phyloP scores from a whole-genome alignment of 1,284 basidiomycete species.

The Tilletiaria anomala region DNA sequence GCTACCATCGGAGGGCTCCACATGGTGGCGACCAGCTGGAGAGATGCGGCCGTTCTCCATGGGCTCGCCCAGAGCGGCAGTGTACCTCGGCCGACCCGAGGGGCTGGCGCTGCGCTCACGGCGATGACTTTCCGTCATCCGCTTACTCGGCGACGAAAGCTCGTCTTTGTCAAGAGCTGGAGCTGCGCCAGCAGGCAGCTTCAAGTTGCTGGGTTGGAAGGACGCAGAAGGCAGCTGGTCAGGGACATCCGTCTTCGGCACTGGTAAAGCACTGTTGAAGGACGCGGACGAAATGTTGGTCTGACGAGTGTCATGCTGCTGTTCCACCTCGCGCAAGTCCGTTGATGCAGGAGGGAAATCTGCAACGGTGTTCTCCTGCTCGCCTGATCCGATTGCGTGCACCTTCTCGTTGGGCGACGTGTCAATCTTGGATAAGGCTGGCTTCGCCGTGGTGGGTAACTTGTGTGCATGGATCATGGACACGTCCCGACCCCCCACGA shows the following conservation, averaged over 20 bases:
- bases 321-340: no score
- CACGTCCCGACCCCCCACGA: no score
- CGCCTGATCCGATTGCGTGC: no score
- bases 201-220: neutral
- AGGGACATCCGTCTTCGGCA: neutral
- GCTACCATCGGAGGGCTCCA: no score
- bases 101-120: slow-evolving; percentile 11
- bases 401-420: no score
- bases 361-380: no score
- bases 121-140: slow-evolving; percentile 4
- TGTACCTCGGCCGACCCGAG: slow-evolving; percentile 19
- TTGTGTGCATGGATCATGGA: no score
- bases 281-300: slow-evolving; percentile 15
- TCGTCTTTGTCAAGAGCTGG: neutral
- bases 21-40: no score
- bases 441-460: neutral
- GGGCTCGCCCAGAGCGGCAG: slow-evolving; percentile 21
- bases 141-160: neutral
- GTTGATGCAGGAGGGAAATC: no score
- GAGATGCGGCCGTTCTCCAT: slow-evolving; percentile 8
- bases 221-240: neutral
- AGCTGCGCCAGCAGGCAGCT: neutral
- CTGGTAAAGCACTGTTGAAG: slow-evolving; percentile 13
- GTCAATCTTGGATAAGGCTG: neutral
- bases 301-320: slow-evolving; percentile 1